Evolutionary conservation across 1,284 basidiomycete species (phyloP).

Genomic region (Apiotrichum mycotoxinovorans): DNA sequence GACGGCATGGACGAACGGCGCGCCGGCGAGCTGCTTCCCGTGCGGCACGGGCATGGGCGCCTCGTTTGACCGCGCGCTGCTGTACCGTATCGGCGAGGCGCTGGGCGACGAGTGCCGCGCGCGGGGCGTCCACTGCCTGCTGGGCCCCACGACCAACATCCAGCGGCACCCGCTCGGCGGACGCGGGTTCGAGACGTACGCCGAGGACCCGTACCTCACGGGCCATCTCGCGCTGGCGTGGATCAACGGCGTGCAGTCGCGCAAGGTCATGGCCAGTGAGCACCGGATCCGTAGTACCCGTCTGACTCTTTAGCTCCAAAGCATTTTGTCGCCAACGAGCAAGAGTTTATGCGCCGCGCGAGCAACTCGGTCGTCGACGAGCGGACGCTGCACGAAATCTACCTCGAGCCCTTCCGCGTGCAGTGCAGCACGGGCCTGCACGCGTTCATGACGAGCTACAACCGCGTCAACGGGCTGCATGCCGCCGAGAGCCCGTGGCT

Average conservation of each 20-base stretch:
- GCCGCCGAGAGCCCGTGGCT: constrained; percentile 64
- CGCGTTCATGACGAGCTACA: constrained; percentile 51
- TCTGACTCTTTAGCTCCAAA: constrained; percentile 16
- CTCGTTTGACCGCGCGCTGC: constrained; percentile 67
- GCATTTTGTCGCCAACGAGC: constrained; percentile 52
- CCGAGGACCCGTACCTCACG: constrained; percentile 63
- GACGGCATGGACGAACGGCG: constrained; percentile 23
- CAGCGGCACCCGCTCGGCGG: constrained; percentile 72
- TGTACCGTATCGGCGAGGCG: constrained; percentile 58
- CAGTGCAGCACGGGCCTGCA: constrained; percentile 56
- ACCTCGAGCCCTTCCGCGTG: constrained; percentile 76
- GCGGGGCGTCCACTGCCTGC: constrained; percentile 60
- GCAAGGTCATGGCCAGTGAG: constrained; percentile 59
- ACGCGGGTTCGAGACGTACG: constrained; percentile 51
- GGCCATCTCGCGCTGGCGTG: constrained; percentile 66
- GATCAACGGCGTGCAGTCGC: constrained; percentile 64
- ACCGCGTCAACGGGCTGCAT: constrained; percentile 64
- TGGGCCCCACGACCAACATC: constrained; percentile 76
- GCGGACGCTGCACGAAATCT: constrained; percentile 73
- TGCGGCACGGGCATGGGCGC: constrained; percentile 67
- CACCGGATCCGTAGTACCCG: background rate
- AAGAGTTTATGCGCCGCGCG: constrained; percentile 51
- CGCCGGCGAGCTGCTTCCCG: constrained; percentile 34
- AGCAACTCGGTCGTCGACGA: constrained; percentile 54
- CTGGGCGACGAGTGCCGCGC: constrained; percentile 69